Conservation (phyloP, 2,329 filamentous ascomycete species). For the Botrytis sinoallii region DNA sequence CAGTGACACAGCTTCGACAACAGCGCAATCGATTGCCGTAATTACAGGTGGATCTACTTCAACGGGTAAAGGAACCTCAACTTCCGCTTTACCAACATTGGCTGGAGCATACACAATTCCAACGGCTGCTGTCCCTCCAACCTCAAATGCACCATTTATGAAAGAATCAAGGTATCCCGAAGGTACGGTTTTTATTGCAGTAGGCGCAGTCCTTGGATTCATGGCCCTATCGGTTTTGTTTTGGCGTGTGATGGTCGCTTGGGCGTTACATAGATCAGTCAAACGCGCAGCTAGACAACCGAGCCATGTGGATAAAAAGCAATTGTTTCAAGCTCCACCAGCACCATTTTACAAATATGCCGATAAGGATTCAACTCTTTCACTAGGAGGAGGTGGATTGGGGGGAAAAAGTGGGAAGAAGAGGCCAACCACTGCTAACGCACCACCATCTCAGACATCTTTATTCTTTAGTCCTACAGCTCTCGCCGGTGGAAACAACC, state of each 20-base stretch:
- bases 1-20: constrained; percentile 18
- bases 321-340: constrained; percentile 53
- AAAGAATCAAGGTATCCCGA: constrained; percentile 80
- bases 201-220: constrained; percentile 82
- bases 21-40: constrained; percentile 21
- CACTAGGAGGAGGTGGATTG: constrained; percentile 28
- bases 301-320: constrained; percentile 67
- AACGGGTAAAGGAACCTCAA: constrained; percentile 17
- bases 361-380: constrained; percentile 46
- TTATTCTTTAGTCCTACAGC: constrained; percentile 97
- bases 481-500: constrained; percentile 51
- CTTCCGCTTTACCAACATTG: constrained; percentile 49
- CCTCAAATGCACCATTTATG: constrained; percentile 85
- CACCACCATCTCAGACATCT: constrained; percentile 26
- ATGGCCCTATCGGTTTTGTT: constrained; percentile 77
- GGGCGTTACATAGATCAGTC: constrained; percentile 88
- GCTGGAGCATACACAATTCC: constrained; percentile 62
- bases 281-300: constrained; percentile 78
- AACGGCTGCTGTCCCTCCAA: constrained; percentile 75
- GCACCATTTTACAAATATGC: constrained; percentile 59
- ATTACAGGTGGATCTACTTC: constrained; percentile 10
- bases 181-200: constrained; percentile 93
- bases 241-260: constrained; percentile 86
- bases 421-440: constrained; percentile 40
- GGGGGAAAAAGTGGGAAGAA: constrained; percentile 36